Base-by-base conservation (phyloP, 306 rosid species). In the Abrus pulchellus region DNA sequence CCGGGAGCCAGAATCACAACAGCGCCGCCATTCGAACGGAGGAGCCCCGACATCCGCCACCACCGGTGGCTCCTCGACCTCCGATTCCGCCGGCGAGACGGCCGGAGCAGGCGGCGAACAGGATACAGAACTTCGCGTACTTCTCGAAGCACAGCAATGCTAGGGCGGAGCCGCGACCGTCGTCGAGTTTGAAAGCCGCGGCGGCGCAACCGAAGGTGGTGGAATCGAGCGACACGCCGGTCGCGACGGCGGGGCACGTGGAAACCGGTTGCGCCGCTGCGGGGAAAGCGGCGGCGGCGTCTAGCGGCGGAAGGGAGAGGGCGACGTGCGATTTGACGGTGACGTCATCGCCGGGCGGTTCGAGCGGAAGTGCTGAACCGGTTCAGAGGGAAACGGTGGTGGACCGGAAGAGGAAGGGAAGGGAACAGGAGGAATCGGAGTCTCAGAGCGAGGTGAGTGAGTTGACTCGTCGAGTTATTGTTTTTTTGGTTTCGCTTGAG, bases 381-480 rank as follows among this genome's bases (percentile, higher is more conserved):
- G 40, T 8, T 59, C 77, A 41, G 72, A 84, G 74, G 74, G 77
- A 72, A 72, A 49, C 65, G 68, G 83, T 9, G 34, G 86, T 84
- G 68, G 72, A 87, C 64, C 93, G 92, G 76, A 91, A 91, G 77
- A 85, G 93, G 54, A 93, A 93, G 56, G 84, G 86, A 1, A 82
- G 75, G 8, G 93, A 83, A 79, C 41, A 55, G 8, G 94, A 87
- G 5, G 92, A 87, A 40, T 67, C 83, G 1, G 90, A 86, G 72
- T 82, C 75, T 81, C 91, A 66, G 10, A 87, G 89, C 81, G 88
- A 88, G 97, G 98, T 93, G 55, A 85, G 91, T 78, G 77, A 65
- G 33, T n/a, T 9, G 20, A 53, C 44, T 65, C 13, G 27, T 36
- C 40, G 20, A 20, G 55, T 48, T 33, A 10, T 47, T 5, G 12